Evolutionary conservation across 2,329 filamentous ascomycete species (phyloP), one percentile per base, ranked within the genome.

Genomic region (Xenosphaeropsis pyriputrescens): DNA sequence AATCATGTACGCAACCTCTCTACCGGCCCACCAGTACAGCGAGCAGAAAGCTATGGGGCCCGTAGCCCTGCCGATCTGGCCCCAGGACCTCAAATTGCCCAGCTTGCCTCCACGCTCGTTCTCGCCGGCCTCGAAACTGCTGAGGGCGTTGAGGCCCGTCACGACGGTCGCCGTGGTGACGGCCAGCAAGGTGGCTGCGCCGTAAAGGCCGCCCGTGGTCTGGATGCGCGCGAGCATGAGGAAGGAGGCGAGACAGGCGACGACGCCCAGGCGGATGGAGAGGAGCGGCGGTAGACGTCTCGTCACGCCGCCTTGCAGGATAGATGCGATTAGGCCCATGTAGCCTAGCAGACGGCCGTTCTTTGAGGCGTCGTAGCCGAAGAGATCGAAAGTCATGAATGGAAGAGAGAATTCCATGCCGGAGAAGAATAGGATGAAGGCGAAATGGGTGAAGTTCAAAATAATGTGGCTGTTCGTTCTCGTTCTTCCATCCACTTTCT

Each of bases 341-440:
- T 83, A 91, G 5, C 91, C 89, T 2, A 98, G 75, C 2, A 98
- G 68, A 9, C 78, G 75, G 13, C 91, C 91, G 46, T 93, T 93
- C 37, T 85, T 72, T 32, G 76, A 72, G 1, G 86, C 80, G 9
- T 69, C 74, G 55, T 91, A 93, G 7, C 72, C 72, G 57, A 96
- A 96, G 33, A 98, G 72, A 38, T 94, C 89, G 51, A 91, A 93
- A 0, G 89, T 96, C 75, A 98, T 88, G 57, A 98, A 98, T 0
- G 91, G 88, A 3, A 98, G 71, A 1, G 86, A 94, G 58, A 94
- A 96, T 56, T 98, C 91, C 81, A 98, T 89, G 43, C 91, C 91
- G 2, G 85, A 94, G 62, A 98, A 98, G 61, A 94, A 94, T 11
- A 98, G 75, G 42, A 98, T 76, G 59, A 98, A 98, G 34, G 79